Evolutionary conservation across 257 asterid species (phyloP).

Genomic region (Primulina tabacum): DNA sequence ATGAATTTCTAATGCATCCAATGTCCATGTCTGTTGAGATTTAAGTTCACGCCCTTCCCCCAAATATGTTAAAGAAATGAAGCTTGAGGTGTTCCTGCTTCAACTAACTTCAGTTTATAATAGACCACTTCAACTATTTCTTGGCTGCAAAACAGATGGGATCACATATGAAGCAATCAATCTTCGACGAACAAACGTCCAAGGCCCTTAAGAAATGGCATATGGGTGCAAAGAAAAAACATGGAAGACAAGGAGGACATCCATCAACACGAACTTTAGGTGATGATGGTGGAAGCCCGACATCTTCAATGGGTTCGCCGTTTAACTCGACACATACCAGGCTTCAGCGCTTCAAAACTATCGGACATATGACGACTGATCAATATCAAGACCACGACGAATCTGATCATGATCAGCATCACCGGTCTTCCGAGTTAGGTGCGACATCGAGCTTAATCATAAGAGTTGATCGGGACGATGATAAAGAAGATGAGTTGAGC

Average conservation of each 20-base stretch:
- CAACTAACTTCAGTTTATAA: background rate
- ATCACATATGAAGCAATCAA: conserved; percentile 69
- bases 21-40: too few relatives aligned
- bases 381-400: conserved; percentile 42
- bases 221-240: conserved; percentile 75
- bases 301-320: conserved; percentile 63
- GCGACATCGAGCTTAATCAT: conserved; percentile 42
- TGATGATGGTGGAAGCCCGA: conserved; percentile 45
- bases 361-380: conserved; percentile 47
- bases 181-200: conserved; percentile 88
- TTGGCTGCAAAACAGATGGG: conserved; percentile 59
- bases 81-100: background rate
- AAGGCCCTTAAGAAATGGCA: conserved; percentile 94
- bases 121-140: background rate
- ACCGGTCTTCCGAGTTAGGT: conserved; percentile 37
- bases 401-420: conserved; percentile 59
- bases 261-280: conserved; percentile 54
- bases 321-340: conserved; percentile 44
- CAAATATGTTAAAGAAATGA: too few relatives aligned
- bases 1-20: too few relatives aligned
- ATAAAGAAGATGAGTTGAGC: background rate
- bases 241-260: conserved; percentile 39
- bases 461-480: conserved; percentile 12
- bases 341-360: conserved; percentile 66
- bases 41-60: too few relatives aligned